Percentiles rank a stretch among this genome's conserved stretches.
phyloP scores from a whole-genome alignment of 2,329 filamentous ascomycete species.

The Neoscytalidium dimidiatum region DNA sequence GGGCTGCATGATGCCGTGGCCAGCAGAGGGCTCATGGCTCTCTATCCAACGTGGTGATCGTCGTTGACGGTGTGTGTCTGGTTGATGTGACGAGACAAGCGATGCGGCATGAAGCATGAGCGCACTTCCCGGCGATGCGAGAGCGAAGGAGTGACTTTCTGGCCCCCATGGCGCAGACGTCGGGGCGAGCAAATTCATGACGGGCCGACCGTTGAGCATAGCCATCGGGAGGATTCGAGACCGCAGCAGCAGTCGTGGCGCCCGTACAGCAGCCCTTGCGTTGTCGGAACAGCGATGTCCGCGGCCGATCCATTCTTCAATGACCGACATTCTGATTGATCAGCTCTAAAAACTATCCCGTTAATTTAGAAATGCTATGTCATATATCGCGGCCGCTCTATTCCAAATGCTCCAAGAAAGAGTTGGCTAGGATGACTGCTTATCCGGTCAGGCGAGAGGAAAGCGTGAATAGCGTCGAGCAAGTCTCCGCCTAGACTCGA shows the following conservation, averaged over 20 bases:
- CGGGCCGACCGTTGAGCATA: conserved; percentile 9
- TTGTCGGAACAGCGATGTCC: background rate
- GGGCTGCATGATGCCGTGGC: conserved; percentile 14
- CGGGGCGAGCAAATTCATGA: conserved; percentile 1
- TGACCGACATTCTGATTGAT: conserved; percentile 6
- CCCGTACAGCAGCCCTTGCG: conserved; percentile 7
- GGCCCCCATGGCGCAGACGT: background rate
- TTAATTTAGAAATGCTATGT: conserved; percentile 13
- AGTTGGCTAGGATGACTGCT: no score
- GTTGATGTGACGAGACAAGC: background rate
- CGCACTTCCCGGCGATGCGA: background rate
- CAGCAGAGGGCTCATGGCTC: background rate
- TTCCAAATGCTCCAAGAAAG: conserved; percentile 5
- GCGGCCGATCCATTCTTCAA: background rate
- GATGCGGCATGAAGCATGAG: background rate
- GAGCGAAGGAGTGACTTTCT: background rate
- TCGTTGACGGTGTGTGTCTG: background rate
- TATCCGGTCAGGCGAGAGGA: background rate
- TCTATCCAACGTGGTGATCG: conserved; percentile 3
- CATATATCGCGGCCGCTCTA: conserved; percentile 4
- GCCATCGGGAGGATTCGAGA: conserved; percentile 17
- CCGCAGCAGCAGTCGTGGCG: conserved; percentile 15
- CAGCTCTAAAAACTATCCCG: background rate
- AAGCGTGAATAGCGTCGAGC: background rate
- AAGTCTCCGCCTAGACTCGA: background rate